Evolutionary conservation across 768 basidiomycete genomes (phyloP).

Genomic region (Lactarius akahatsu): DNA sequence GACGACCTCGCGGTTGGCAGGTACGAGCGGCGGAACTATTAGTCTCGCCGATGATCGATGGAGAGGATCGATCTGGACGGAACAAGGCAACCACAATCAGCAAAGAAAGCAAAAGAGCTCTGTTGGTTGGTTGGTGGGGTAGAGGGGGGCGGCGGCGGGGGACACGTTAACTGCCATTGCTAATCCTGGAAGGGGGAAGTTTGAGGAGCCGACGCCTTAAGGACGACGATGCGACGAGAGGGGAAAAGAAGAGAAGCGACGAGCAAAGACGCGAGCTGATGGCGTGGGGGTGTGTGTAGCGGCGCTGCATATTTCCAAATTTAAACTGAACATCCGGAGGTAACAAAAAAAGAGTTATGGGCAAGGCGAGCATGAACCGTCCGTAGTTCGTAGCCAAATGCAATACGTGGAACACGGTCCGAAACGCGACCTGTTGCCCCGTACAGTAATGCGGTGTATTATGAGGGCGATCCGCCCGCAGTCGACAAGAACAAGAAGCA

Average conservation of each 20-base stretch:
- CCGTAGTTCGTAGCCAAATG: not conserved
- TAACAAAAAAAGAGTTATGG: not conserved
- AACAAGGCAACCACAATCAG: not conserved
- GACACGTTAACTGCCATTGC: not conserved
- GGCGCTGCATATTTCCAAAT: not conserved
- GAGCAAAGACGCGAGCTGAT: not conserved
- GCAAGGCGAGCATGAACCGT: not conserved
- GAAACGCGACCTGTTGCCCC: constrained; percentile 8
- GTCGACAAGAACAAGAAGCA: not conserved
- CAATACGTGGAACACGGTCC: constrained; percentile 15
- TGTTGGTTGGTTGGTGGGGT: not conserved
- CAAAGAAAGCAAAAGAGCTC: not conserved
- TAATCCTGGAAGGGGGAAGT: constrained; percentile 5
- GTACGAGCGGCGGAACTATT: not conserved
- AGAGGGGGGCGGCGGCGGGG: not conserved
- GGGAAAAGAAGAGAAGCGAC: constrained; percentile 7
- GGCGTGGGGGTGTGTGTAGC: not conserved
- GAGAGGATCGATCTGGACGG: not conserved
- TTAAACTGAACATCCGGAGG: constrained; percentile 7
- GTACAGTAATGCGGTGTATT: not conserved
- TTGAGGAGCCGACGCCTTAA: constrained; percentile 1
- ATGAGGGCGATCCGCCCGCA: constrained; percentile 9
- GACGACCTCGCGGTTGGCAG: not conserved
- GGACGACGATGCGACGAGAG: constrained; percentile 4
- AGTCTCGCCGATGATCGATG: constrained; percentile 2